Evolutionary conservation across 2,329 filamentous ascomycete genomes (phyloP), one percentile per base, ranked within the genome.

Genomic region (Monosporascus sp.): DNA sequence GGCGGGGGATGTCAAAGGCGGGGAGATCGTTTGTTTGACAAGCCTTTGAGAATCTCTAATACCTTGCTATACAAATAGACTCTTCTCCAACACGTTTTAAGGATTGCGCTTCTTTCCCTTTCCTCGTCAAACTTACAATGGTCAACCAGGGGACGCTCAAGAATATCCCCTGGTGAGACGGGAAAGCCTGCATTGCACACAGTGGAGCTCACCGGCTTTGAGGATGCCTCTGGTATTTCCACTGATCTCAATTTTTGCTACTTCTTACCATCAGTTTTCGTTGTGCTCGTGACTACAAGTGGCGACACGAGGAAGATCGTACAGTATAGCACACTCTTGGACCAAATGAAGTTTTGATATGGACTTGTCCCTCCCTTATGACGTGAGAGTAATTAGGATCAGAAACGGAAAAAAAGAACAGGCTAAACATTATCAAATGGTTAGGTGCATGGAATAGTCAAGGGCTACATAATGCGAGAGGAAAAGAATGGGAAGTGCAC

Each of bases 261-360:
- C 39, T 20, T 20, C 39, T 14, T 20, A 24, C 18, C 18, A 11
- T 39, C 18, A 42, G 22, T 20, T 42, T 42, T 42, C 39, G n/a
- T 42, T 42, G 39, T 42, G 39, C 14, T 42, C 39, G 39, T 42
- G 39, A 24, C 20, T 42, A 24, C 39, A 42, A 42, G 39, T 42
- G 39, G 50, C 51, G 44, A 57, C 48, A 47, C 59, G 57, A 42
- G 5, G 39, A 42, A 42, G 39, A 14, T 5, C 11, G 18, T 18
- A 42, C n/a, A 14, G 9, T 24, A 34, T 14, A 4, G 31, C 31
- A 14, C 9, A 34, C 11, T 14, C 9, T 34, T 34, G 31, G 31
- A 34, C 11, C 14, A 14, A 1, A 14, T 14, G 9, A 14, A 5
- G 31, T 14, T 34, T 14, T 11, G 9, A 14, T 34, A 34, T 34